Conservation (phyloP, 441 rosid species). For the Gossypium gossypioides region DNA sequence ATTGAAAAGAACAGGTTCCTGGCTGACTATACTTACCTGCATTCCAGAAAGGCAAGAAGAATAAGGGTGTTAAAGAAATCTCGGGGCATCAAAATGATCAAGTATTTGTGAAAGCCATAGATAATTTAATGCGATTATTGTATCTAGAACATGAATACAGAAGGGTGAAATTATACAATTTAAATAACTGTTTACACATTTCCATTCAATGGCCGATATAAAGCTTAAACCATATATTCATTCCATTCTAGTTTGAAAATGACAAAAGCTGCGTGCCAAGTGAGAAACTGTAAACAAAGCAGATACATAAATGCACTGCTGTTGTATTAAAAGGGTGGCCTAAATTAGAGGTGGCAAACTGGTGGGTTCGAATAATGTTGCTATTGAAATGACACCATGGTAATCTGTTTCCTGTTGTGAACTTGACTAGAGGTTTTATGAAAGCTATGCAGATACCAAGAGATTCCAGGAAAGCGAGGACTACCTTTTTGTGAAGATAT, state of each 20-base stretch:
- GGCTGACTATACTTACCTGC: conserved; percentile 92
- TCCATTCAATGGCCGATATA: background rate
- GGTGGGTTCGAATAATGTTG: no score
- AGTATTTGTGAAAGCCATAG: background rate
- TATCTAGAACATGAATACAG: background rate
- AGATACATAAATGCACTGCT: background rate
- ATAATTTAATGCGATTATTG: background rate
- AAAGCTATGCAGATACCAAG: background rate
- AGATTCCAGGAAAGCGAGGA: background rate
- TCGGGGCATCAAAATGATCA: background rate
- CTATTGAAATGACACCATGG: background rate
- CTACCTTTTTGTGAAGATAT: conserved; percentile 71
- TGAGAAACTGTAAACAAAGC: background rate
- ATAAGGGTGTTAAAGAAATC: background rate
- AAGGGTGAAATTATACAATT: background rate
- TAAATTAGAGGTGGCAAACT: background rate
- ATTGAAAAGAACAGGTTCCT: conserved; percentile 89
- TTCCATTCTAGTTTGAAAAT: background rate
- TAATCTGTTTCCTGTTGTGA: background rate
- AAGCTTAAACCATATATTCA: background rate
- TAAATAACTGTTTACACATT: background rate
- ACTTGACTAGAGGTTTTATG: conserved; percentile 2
- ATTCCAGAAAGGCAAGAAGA: background rate
- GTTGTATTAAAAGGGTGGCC: background rate
- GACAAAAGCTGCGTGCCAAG: background rate